Conservation (phyloP, 2,329 filamentous ascomycete species). For the Fusarium caatingaense region DNA sequence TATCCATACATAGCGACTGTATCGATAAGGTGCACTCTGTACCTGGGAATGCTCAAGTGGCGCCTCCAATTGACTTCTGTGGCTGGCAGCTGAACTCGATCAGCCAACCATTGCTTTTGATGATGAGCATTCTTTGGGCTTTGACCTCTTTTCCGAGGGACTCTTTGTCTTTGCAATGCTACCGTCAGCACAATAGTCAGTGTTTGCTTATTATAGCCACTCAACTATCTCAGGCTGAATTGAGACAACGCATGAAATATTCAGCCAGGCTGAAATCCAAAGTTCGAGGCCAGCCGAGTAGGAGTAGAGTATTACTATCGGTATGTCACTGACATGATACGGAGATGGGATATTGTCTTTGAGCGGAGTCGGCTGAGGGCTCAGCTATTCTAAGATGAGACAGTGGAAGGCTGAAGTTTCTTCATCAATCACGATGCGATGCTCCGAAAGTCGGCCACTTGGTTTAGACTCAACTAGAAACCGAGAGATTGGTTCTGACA, state of each 20-base stretch:
- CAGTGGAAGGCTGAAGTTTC: not conserved
- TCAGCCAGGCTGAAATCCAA: not conserved
- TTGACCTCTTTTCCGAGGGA: slow-evolving; percentile 20
- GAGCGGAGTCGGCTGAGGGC: not conserved
- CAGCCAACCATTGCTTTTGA: slow-evolving; percentile 10
- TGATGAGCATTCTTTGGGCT: slow-evolving; percentile 8
- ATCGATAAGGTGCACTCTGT: not conserved
- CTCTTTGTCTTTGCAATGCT: slow-evolving; percentile 20
- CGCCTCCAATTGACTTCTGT: slow-evolving; percentile 16
- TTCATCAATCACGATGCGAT: not conserved
- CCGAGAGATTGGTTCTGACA: slow-evolving; percentile 31
- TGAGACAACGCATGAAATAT: slow-evolving; percentile 18
- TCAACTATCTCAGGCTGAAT: not conserved
- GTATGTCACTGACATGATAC: slow-evolving; percentile 32
- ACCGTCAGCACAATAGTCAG: slow-evolving; percentile 1
- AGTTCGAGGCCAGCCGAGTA: not conserved
- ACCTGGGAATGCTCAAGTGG: slow-evolving; percentile 11
- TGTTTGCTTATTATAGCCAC: not conserved
- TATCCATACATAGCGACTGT: not conserved
- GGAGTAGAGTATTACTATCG: not conserved
- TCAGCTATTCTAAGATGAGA: slow-evolving; percentile 4
- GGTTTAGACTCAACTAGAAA: slow-evolving; percentile 5
- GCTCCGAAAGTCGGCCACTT: not conserved
- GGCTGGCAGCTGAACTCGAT: slow-evolving; percentile 23
- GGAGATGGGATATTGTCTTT: slow-evolving; percentile 7